Conservation (phyloP, 257 asterid genomes). For the Oldenlandia corymbosa region DNA sequence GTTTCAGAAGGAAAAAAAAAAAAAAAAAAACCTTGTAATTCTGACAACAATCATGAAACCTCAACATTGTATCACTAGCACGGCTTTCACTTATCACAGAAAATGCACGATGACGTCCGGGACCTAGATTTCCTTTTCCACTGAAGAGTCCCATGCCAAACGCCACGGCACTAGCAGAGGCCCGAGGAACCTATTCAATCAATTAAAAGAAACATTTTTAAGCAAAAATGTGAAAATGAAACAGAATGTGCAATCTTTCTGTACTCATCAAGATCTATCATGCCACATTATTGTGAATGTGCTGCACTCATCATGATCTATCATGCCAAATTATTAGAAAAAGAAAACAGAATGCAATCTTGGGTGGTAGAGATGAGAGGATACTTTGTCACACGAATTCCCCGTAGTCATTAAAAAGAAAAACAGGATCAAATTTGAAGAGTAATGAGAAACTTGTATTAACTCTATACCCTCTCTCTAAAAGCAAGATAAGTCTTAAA, state of each 20-base stretch:
- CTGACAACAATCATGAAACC: slow-evolving; percentile 93
- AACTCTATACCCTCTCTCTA: background rate
- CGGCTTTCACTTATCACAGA: slow-evolving; percentile 92
- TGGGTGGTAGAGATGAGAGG: background rate
- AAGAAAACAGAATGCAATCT: background rate
- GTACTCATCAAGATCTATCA: too few relatives aligned
- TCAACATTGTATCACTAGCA: slow-evolving; percentile 78
- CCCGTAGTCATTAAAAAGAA: background rate
- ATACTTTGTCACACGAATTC: background rate
- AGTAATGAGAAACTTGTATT: background rate
- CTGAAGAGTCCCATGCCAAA: slow-evolving; percentile 93
- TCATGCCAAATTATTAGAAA: too few relatives aligned
- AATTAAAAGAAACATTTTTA: background rate
- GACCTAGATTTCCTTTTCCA: slow-evolving; percentile 75
- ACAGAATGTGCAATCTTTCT: too few relatives aligned
- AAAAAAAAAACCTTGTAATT: slow-evolving; percentile 59
- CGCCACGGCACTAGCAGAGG: slow-evolving; percentile 95
- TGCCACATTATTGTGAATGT: background rate
- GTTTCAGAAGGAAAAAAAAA: background rate
- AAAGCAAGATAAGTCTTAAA: background rate
- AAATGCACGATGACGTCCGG: slow-evolving; percentile 78
- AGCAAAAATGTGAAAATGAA: too few relatives aligned
- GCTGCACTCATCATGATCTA: too few relatives aligned
- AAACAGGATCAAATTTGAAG: too few relatives aligned
- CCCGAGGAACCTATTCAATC: slow-evolving; percentile 61